A percentile compares a stretch with the other conserved stretches of the same genome.
These are phyloP conservation scores for Aspergillus hancockii DNA, from an alignment of 495 filamentous ascomycete genomes.

Conservation along the genomic window DNA sequence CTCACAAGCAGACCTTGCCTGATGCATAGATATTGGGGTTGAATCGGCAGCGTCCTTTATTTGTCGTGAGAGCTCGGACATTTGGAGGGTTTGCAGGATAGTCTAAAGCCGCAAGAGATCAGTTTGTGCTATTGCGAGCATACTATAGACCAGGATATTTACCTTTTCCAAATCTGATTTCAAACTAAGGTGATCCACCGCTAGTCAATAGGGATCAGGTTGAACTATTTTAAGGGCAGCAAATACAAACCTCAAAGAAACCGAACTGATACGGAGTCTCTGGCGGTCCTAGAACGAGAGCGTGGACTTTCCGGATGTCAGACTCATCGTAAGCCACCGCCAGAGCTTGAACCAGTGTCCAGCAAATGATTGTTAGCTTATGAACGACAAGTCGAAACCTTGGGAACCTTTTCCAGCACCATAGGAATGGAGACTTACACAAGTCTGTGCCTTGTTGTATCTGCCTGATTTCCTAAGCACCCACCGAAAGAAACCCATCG, in stretches of 20 bases:
- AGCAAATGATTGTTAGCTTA: constrained; percentile 1
- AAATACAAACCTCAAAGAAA: constrained; percentile 78
- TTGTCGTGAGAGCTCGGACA: constrained; percentile 81
- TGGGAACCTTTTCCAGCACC: neutral
- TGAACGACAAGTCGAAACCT: neutral
- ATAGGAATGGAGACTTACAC: constrained; percentile 54
- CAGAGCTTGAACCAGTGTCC: constrained; percentile 56
- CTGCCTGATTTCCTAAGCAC: constrained; percentile 73
- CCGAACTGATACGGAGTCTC: constrained; percentile 97
- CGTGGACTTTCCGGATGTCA: constrained; percentile 85
- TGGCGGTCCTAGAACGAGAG: constrained; percentile 88
- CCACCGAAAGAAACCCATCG: constrained; percentile 13
- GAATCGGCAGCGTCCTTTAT: constrained; percentile 82
- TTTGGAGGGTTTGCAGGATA: constrained; percentile 82
- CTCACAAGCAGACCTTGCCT: constrained; percentile 89
- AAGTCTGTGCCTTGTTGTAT: constrained; percentile 79
- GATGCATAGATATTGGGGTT: constrained; percentile 94
- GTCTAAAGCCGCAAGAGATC: constrained; percentile 48
- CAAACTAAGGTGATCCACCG: constrained; percentile 18
- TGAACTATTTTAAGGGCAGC: neutral
- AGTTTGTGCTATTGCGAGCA: neutral
- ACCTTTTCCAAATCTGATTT: constrained; percentile 27
- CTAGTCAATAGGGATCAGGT: neutral
- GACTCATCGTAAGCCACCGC: constrained; percentile 82
- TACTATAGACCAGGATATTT: neutral